These are phyloP conservation scores for Diplodia scrobiculata DNA, from an alignment of 2,329 filamentous ascomycete genomes.

Conservation along the genomic window DNA sequence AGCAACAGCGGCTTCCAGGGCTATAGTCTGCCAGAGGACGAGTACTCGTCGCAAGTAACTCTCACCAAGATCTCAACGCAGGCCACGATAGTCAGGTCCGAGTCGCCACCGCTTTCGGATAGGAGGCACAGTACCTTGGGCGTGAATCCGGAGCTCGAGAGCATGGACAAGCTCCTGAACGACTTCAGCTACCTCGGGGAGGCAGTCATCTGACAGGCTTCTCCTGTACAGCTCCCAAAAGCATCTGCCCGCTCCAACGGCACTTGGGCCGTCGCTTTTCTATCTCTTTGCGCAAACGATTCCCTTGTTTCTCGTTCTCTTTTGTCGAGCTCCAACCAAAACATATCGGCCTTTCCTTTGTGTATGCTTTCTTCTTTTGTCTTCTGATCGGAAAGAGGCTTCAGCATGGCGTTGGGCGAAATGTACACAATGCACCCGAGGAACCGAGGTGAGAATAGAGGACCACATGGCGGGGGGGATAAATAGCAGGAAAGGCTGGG, in stretches of 20 bases:
- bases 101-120: neutral
- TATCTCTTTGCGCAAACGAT: neutral
- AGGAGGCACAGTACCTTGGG: neutral
- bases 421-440: neutral
- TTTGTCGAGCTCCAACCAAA: neutral
- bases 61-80: constrained; percentile 33
- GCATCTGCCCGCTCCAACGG: neutral
- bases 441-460: neutral
- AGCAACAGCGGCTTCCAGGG: constrained; percentile 37
- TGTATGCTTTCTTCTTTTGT: neutral
- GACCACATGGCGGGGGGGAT: neutral
- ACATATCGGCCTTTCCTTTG: neutral
- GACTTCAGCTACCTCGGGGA: constrained; percentile 26
- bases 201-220: neutral
- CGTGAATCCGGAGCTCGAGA: constrained; percentile 6
- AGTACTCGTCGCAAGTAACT: constrained; percentile 36
- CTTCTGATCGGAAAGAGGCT: neutral
- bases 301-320: neutral
- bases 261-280: neutral
- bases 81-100: constrained; percentile 13
- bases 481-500: neutral
- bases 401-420: constrained; percentile 12
- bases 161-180: constrained; percentile 21
- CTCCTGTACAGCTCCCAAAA: neutral
- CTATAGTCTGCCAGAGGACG: constrained; percentile 41